Percentiles rank a stretch among this genome's conserved stretches.
Evolutionary conservation across 2,329 filamentous ascomycete species (phyloP).

Genomic region (Alternaria postmessia): DNA sequence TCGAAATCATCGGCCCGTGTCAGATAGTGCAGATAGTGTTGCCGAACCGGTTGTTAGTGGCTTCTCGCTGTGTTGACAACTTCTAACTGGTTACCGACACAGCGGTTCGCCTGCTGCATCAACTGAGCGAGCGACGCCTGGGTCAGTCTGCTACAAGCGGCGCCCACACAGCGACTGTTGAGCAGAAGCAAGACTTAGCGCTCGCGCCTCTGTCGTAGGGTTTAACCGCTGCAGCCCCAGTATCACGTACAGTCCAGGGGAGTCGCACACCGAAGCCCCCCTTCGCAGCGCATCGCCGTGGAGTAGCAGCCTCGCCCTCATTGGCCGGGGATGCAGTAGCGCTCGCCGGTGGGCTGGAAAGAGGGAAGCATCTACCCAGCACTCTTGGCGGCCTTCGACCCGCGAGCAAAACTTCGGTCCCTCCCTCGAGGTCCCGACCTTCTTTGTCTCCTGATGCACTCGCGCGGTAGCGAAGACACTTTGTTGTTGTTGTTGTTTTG

Average conservation of each 20-base stretch:
- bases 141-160: constrained; percentile 5
- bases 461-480: constrained; percentile 7
- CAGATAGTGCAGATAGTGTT: background rate
- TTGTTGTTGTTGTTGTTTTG: constrained; percentile 16
- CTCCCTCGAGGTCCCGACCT: constrained; percentile 14
- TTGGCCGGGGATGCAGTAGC: constrained; percentile 29
- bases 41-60: constrained; percentile 1
- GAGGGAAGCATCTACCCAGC: constrained; percentile 17
- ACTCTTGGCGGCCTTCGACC: constrained; percentile 23
- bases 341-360: constrained; percentile 23
- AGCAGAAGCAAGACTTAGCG: constrained; percentile 15
- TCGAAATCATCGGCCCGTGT: constrained; percentile 14
- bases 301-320: constrained; percentile 6
- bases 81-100: constrained; percentile 7
- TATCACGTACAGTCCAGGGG: constrained; percentile 4
- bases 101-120: constrained; percentile 10
- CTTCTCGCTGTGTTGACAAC: too few species aligned
- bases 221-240: constrained; percentile 15
- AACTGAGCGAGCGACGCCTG: constrained; percentile 13
- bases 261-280: constrained; percentile 9
- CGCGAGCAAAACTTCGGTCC: constrained; percentile 27
- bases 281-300: constrained; percentile 22
- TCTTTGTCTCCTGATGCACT: constrained; percentile 20
- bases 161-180: constrained; percentile 7
- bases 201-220: background rate